Base-by-base conservation (phyloP, 2,329 filamentous ascomycete species). In the Monosporascus sp. region DNA sequence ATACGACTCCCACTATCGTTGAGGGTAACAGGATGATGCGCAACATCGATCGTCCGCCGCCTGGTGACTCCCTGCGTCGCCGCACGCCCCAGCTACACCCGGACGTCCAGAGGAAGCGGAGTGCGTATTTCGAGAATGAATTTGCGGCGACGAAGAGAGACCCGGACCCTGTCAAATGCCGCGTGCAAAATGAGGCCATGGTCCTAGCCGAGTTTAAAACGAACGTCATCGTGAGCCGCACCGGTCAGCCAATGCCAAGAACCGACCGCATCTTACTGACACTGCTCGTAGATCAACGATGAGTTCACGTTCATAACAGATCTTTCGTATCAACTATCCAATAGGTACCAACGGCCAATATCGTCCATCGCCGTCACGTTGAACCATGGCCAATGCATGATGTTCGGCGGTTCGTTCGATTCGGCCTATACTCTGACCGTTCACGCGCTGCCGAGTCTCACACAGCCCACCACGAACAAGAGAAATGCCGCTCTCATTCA, bases 341-440 rank as follows among this genome's bases (percentile, higher is more conserved):
- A 82, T 55, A 83, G 90, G 47, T 96, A 91, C 66, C 84, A 87
- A 56, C 83, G 89, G 27, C 84, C 89, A 3, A 80, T 90, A 53
- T 82, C 84, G 2, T 88, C 85, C 8, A 85, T 96, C 54, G 82
- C 89, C 65, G 82, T 95, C 47, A 86, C 83, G 2, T 73, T 96
- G n/a, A 81, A 87, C 43, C 89, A 94, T 64, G 85, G 87, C 26
- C 80, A 83, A 16, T 89, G 87, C 64, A 81, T 96, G 61, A 76
- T 90, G 52, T 86, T 93, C 56, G 88, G 83, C 2, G 88, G 86
- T 37, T 85, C 84, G 5, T 87, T 90, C 58, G 87, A 91, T 49
- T 87, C 90, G 3, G 88, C 90, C 20, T 97, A 96, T 66, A 80
- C 86, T 55, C 76, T 96, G 64, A 87, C 83, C 36, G 81, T 96